Evolutionary conservation across 768 basidiomycete genomes (phyloP), one percentile per base, ranked within the genome.

Genomic region (Lepiota brunneoincarnata): DNA sequence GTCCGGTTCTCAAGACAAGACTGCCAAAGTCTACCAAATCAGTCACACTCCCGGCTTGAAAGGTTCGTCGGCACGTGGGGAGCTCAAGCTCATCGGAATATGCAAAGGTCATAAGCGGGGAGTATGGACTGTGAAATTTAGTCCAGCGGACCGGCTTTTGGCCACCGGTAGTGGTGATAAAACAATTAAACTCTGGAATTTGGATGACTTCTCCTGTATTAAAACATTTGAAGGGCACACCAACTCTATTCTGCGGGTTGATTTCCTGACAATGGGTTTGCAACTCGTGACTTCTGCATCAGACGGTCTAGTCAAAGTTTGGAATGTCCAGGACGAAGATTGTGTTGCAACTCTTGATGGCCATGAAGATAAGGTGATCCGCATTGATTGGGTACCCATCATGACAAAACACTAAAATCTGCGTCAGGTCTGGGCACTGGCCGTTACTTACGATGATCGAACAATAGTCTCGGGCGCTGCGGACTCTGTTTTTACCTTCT

Each of bases 171-270:
- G 94, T 58, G 94, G 94, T 3, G 97, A 99, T 71, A 91, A 91
- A 70, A 94, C 94, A 0, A 81, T 98, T 59, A 92, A 89, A 67
- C 71, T 99, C 28, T 99, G 97, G 97, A 93, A 78, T 69, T 68
- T 98, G 59, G 91, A 95, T 58, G 93, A 98, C 65, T 97, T 87
- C 70, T 83, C 91, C 21, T 99, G 97, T 67, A 66, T 98, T 57
- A 84, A 93, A 79, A 98, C 97, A 18, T 94, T 98, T 62, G 97
- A 99, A 72, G 97, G 97, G 0, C 97, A 99, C 69, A 93, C 93
- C 6, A 98, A 98, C 69, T 97, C 97, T 11, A 93, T 99, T 28
- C 71, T 99, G 49, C 76, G 95, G 48, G 91, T 98, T 26, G 93
- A 94, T 63, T 98, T 97, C 68, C 64, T 98, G 40, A 89, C 89